Conservation (phyloP, 352 stramenopile species). For the Pythium angustatum region DNA sequence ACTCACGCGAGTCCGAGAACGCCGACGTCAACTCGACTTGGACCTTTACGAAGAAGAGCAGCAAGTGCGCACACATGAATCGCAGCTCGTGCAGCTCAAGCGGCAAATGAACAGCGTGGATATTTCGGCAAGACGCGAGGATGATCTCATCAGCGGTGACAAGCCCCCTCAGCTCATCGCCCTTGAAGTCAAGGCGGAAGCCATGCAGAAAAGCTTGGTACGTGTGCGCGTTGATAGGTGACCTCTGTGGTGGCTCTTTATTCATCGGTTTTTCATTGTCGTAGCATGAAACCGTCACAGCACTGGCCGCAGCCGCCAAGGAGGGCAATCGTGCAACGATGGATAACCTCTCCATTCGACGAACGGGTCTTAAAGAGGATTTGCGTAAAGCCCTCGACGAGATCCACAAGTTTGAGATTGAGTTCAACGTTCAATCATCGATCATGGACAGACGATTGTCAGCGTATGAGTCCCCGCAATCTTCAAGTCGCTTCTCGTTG, state of each 20-base stretch:
- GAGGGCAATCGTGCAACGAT: slow-evolving; percentile 56
- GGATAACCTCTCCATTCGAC: slow-evolving; percentile 65
- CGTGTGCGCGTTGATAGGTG: slow-evolving; percentile 3
- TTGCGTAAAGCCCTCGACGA: slow-evolving; percentile 67
- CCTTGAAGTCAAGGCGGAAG: slow-evolving; percentile 71
- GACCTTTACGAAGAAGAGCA: slow-evolving; percentile 67
- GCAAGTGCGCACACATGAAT: slow-evolving; percentile 50
- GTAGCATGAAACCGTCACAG: slow-evolving; percentile 59
- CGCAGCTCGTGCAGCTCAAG: slow-evolving; percentile 66
- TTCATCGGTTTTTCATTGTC: neutral
- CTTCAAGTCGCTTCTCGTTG: slow-evolving; percentile 15
- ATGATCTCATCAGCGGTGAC: slow-evolving; percentile 80
- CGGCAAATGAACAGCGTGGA: slow-evolving; percentile 66
- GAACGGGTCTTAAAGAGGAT: slow-evolving; percentile 67
- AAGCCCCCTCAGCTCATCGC: slow-evolving; percentile 78
- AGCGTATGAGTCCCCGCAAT: slow-evolving; percentile 20
- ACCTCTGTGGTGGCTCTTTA: neutral
- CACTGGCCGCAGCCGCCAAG: slow-evolving; percentile 54
- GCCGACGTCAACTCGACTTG: slow-evolving; percentile 52
- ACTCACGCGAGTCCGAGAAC: slow-evolving; percentile 56
- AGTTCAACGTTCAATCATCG: slow-evolving; percentile 48
- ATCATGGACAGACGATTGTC: slow-evolving; percentile 31
- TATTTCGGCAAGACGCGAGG: slow-evolving; percentile 64
- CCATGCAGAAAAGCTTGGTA: slow-evolving; percentile 69
- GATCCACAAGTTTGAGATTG: slow-evolving; percentile 68